Percentiles rank a stretch among this genome's conserved stretches.
Evolutionary conservation across 192 early-diverging fungal species (phyloP).

Genomic region (Pilobolus umbonatus): DNA sequence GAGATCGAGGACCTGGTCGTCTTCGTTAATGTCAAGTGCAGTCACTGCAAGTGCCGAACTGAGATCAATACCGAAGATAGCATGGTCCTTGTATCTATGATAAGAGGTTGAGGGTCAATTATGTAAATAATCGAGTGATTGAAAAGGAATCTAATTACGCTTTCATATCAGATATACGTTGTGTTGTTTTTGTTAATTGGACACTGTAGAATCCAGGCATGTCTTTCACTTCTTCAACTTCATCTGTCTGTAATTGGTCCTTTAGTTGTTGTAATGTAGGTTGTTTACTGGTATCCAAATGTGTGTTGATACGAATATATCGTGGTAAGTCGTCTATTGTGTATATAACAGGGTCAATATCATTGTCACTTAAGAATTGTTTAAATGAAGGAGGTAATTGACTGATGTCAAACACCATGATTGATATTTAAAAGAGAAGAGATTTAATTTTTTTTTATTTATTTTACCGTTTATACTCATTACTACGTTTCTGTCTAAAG

Average conservation of each 20-base stretch:
- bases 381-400: constrained; percentile 60
- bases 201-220: constrained; percentile 57
- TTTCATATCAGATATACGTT: constrained; percentile 46
- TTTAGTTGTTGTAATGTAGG: constrained; percentile 40
- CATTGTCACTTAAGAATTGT: constrained; percentile 63
- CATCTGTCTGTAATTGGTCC: constrained; percentile 41
- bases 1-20: constrained; percentile 82
- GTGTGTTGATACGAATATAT: constrained; percentile 67
- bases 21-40: constrained; percentile 63
- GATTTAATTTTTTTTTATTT: too few species aligned
- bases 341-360: constrained; percentile 65
- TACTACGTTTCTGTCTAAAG: constrained; percentile 35
- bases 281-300: constrained; percentile 24
- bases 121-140: constrained; percentile 52
- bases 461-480: too few species aligned
- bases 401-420: constrained; percentile 9
- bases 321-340: constrained; percentile 57
- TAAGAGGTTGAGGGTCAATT: neutral
- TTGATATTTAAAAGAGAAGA: too few species aligned
- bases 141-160: constrained; percentile 36
- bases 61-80: constrained; percentile 63
- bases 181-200: constrained; percentile 30
- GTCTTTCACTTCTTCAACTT: constrained; percentile 41
- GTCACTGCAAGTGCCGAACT: constrained; percentile 81
- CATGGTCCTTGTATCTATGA: constrained; percentile 26